Base-by-base conservation (phyloP, 2,329 filamentous ascomycete genomes). In the Venturia carpophila region DNA sequence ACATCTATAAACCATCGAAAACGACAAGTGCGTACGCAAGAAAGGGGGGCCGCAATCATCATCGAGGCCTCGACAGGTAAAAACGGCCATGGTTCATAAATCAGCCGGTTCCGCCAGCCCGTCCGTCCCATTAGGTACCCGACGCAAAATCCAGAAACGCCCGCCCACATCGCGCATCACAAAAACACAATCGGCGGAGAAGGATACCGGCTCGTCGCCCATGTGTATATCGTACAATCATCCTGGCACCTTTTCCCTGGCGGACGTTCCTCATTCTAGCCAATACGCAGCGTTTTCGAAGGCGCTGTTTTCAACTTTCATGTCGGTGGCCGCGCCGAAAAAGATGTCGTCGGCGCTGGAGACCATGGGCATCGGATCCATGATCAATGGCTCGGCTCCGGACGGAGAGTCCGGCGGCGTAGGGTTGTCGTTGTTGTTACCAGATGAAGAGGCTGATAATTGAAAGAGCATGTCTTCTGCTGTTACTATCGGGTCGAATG, bases 361-460 rank as follows among this genome's bases (percentile, higher is more conserved):
- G 21, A 42, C 42, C 63, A 64, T 42, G 47, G 39, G n/a, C 55
- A 62, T 37, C n/a, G 47, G 43, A 34, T 65, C 45, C 21, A 65
- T 61, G 21, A 60, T 62, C n/a, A 60, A n/a, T 39, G 58, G 55
- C 34, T 60, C 64, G 42, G 21, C 62, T 27, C 64, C 64, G 2
- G 64, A 42, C 15, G 64, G 64, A 19, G 55, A 61, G 42, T 65
- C 64, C 24, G 64, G 64, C 56, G 64, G 64, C 52, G 64, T 65
- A 6, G 64, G 64, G 39, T 41, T 41, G 21, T 58, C 37, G 52
- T 58, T 58, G 27, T 58, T 58, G n/a, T 56, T 56, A 17, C 34
- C 41, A 11, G 64, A 37, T 1, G 64, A 60, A 21, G 64, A 60
- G 41, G 55, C 41, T 10, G 64, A 65, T 2, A 65, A 41, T 52